These are phyloP conservation scores for Colletotrichum tropicicola DNA, from an alignment of 2,329 filamentous ascomycete genomes.

Conservation along the genomic window DNA sequence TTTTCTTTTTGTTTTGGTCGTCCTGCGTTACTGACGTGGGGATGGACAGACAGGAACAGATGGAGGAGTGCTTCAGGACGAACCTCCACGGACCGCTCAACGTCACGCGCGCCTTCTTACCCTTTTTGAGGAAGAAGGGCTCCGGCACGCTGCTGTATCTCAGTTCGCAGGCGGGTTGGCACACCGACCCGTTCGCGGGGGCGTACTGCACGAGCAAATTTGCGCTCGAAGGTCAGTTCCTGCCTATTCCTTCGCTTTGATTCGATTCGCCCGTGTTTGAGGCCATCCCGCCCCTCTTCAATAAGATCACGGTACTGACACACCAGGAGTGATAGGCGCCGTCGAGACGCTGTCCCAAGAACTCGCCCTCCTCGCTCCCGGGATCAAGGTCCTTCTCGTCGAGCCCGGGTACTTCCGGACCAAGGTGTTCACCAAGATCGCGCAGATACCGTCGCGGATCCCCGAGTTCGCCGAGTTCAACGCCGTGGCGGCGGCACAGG, in stretches of 20 bases:
- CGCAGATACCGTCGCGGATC: neutral
- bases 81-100: constrained; percentile 50
- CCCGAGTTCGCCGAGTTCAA: neutral
- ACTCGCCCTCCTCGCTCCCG: constrained; percentile 34
- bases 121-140: constrained; percentile 39
- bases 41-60: neutral
- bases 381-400: constrained; percentile 46
- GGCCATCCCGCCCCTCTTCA: neutral
- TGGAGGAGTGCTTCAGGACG: constrained; percentile 36
- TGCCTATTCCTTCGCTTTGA: neutral
- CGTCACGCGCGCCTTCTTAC: constrained; percentile 44
- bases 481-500: neutral
- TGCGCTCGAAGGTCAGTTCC: constrained; percentile 38
- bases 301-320: neutral
- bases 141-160: constrained; percentile 43
- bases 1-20: neutral
- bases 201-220: constrained; percentile 43
- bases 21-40: too few relatives aligned
- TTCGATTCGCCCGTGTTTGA: neutral
- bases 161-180: constrained; percentile 46
- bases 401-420: constrained; percentile 59
- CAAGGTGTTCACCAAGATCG: constrained; percentile 11
- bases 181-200: constrained; percentile 39
- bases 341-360: constrained; percentile 43
- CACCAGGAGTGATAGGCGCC: constrained; percentile 30